A percentile compares a stretch with the other conserved stretches of the same genome.
phyloP scores from a whole-genome alignment of 371 early-diverging fungal genomes.

The Mucor sp. region DNA sequence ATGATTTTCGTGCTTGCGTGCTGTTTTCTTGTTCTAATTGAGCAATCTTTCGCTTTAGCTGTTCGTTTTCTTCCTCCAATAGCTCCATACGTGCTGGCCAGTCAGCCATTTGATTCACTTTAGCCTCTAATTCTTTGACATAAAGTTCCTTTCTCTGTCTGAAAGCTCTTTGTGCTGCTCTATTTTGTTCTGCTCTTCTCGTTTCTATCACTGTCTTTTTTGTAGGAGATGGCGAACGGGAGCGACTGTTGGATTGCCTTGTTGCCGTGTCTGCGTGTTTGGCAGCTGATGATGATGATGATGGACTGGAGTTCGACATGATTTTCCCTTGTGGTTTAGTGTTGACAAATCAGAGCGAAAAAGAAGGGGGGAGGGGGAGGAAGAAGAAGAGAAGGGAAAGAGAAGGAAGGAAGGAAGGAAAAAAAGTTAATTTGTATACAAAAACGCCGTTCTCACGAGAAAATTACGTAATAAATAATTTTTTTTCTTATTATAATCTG shows the following conservation, averaged over 20 bases:
- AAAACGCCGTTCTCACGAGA: conserved; percentile 17
- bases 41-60: conserved; percentile 24
- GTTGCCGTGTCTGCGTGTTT: neutral
- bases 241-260: neutral
- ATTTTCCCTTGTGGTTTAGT: neutral
- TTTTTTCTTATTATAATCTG: neutral
- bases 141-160: conserved; percentile 74
- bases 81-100: conserved; percentile 31
- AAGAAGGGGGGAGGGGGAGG: neutral
- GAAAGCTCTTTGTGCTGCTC: conserved; percentile 73
- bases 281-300: neutral
- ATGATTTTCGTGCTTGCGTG: neutral
- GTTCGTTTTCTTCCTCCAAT: conserved; percentile 38
- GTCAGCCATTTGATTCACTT: conserved; percentile 47
- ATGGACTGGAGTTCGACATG: conserved; percentile 6
- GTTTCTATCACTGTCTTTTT: conserved; percentile 25
- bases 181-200: conserved; percentile 66
- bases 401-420: neutral
- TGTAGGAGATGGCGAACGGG: conserved; percentile 17
- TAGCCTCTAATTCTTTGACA: conserved; percentile 66
- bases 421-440: neutral
- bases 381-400: neutral
- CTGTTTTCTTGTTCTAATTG: conserved; percentile 25
- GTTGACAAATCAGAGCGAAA: neutral
- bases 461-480: conserved; percentile 6